Conservation (phyloP, 805 yeast species). For the Candida palmyrensis region DNA sequence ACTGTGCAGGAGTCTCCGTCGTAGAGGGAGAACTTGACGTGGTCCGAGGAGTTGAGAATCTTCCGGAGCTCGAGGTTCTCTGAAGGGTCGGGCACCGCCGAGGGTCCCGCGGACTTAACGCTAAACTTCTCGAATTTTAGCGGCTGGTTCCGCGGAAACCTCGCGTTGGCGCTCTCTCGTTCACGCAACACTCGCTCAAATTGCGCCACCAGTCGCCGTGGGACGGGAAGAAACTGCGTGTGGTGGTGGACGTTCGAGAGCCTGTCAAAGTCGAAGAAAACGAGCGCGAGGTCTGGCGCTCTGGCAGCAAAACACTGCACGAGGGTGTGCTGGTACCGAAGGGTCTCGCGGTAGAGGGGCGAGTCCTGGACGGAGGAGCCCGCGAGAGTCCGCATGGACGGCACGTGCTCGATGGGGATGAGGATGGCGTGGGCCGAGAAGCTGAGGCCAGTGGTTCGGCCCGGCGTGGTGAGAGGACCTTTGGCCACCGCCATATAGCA, state of each 20-base stretch:
- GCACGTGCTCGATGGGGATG: slow-evolving; percentile 71
- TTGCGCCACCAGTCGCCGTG: slow-evolving; percentile 33
- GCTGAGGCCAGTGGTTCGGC: slow-evolving; percentile 34
- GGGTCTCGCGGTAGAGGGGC: slow-evolving; percentile 37
- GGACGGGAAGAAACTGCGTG: slow-evolving; percentile 71
- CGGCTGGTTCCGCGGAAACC: slow-evolving; percentile 35
- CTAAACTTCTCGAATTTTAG: slow-evolving; percentile 37
- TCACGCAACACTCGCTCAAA: slow-evolving; percentile 45
- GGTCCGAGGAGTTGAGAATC: slow-evolving; percentile 28
- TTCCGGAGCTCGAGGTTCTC: slow-evolving; percentile 15
- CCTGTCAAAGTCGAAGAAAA: slow-evolving; percentile 68
- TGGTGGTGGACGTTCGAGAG: slow-evolving; percentile 67
- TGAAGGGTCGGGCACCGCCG: no score
- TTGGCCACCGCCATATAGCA: slow-evolving; percentile 75
- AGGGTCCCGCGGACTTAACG: no score
- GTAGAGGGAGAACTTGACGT: slow-evolving; percentile 28
- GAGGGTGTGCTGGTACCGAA: slow-evolving; percentile 42
- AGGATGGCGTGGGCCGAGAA: slow-evolving; percentile 79
- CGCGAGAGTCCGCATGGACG: slow-evolving; percentile 26
- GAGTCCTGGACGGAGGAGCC: slow-evolving; percentile 23
- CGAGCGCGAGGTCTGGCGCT: slow-evolving; percentile 42
- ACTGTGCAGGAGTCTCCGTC: slow-evolving; percentile 13
- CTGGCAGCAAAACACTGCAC: slow-evolving; percentile 40
- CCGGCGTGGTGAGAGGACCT: slow-evolving; percentile 70
- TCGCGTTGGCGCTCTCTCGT: slow-evolving; percentile 45